Evolutionary conservation across 1,284 basidiomycete genomes (phyloP).

Genomic region (Boletus sp.): DNA sequence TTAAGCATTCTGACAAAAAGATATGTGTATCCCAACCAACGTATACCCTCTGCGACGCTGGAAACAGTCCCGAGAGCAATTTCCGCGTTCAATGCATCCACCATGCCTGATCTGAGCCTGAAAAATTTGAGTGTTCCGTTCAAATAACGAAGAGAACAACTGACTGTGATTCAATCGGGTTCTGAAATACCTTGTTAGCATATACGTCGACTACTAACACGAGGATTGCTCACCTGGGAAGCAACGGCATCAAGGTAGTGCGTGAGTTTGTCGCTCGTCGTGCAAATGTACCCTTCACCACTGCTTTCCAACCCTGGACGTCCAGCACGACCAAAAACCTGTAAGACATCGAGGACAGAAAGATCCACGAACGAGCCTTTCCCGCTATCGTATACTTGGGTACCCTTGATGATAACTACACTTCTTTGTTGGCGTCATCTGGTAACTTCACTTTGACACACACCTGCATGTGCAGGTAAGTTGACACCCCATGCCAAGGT

Average conservation of each 20-base stretch:
- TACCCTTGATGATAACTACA: slow-evolving; percentile 95
- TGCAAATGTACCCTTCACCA: slow-evolving; percentile 97
- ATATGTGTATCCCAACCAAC: slow-evolving; percentile 98
- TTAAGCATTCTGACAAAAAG: slow-evolving; percentile 95
- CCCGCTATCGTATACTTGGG: slow-evolving; percentile 91
- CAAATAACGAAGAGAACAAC: slow-evolving; percentile 26
- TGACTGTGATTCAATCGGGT: slow-evolving; percentile 96
- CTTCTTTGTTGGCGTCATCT: slow-evolving; percentile 17
- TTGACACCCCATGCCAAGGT: slow-evolving; percentile 99
- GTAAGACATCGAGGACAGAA: slow-evolving; percentile 94
- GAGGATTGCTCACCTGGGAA: slow-evolving; percentile 64
- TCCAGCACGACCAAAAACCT: slow-evolving; percentile 97
- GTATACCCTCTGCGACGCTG: slow-evolving; percentile 85
- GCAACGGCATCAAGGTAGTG: slow-evolving; percentile 93
- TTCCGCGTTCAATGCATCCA: slow-evolving; percentile 95
- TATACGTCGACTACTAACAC: background rate
- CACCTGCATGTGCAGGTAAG: slow-evolving; percentile 95
- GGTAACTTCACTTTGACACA: slow-evolving; percentile 25
- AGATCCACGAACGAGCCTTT: slow-evolving; percentile 93
- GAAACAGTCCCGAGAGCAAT: slow-evolving; percentile 95
- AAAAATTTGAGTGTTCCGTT: slow-evolving; percentile 19
- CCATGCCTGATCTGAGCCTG: slow-evolving; percentile 86
- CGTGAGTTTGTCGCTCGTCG: slow-evolving; percentile 88
- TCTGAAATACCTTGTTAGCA: slow-evolving; percentile 46
- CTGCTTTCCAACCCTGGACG: slow-evolving; percentile 95